Evolutionary conservation across 2,329 filamentous ascomycete genomes (phyloP).

Genomic region (Teratosphaeria viscida): DNA sequence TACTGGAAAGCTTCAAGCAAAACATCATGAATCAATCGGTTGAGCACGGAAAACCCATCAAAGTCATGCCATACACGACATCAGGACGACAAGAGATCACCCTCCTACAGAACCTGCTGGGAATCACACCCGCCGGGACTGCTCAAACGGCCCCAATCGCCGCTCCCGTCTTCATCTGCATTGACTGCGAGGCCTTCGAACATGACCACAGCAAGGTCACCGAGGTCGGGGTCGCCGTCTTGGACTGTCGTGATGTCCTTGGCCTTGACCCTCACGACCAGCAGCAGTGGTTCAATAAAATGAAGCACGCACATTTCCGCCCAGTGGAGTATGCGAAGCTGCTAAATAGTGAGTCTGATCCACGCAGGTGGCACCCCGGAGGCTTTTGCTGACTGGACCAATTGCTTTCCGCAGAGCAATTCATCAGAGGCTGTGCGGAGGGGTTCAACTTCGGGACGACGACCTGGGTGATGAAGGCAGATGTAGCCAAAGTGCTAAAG

Average conservation of each 20-base stretch:
- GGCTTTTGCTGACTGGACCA: neutral
- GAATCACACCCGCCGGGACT: neutral
- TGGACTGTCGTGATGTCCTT: conserved; percentile 14
- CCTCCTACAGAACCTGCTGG: neutral
- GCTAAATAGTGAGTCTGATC: conserved; percentile 9
- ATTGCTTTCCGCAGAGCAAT: conserved; percentile 1
- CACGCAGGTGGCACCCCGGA: neutral
- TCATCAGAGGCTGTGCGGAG: conserved; percentile 17
- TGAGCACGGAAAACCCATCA: neutral
- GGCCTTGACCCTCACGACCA: neutral
- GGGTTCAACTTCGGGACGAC: conserved; percentile 18
- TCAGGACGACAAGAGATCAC: neutral
- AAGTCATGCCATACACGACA: neutral
- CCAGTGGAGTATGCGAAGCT: conserved; percentile 14
- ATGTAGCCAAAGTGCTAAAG: conserved; percentile 4
- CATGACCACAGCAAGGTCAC: conserved; percentile 15
- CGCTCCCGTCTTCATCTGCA: conserved; percentile 17
- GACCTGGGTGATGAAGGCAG: conserved; percentile 7
- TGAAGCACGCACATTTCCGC: conserved; percentile 15
- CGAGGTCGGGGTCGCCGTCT: conserved; percentile 19
- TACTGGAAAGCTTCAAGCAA: neutral
- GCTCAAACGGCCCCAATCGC: neutral
- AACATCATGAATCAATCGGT: neutral
- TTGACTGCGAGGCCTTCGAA: conserved; percentile 22
- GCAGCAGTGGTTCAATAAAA: conserved; percentile 11